Conservation (phyloP, 2,329 filamentous ascomycete genomes). For the Colletotrichum sublineola region DNA sequence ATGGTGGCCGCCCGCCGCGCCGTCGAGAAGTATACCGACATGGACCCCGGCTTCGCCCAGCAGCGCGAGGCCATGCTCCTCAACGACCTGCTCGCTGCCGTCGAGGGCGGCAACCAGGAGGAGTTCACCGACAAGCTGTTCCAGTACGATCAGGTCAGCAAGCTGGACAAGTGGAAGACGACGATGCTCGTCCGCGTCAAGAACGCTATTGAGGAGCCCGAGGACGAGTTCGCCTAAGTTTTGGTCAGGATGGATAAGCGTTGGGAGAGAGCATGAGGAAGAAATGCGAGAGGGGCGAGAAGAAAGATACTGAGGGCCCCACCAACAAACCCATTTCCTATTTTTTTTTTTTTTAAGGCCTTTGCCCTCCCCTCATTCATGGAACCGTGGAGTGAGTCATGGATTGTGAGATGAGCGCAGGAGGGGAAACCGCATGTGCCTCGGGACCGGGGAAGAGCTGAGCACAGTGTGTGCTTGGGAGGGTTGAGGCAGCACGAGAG, state of each 20-base stretch:
- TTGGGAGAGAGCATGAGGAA: not conserved
- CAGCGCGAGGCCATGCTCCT: slow-evolving; percentile 88
- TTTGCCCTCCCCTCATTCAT: not conserved
- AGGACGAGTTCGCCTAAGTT: slow-evolving; percentile 58
- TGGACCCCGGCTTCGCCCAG: slow-evolving; percentile 81
- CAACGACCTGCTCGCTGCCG: slow-evolving; percentile 78
- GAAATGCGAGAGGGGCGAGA: not conserved
- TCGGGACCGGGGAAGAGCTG: not conserved
- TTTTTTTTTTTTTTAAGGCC: not conserved
- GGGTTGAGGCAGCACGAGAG: not conserved
- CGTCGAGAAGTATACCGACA: slow-evolving; percentile 83
- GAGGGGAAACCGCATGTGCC: not conserved
- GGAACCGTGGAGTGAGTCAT: not conserved
- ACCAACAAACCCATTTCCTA: not conserved
- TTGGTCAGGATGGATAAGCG: not conserved
- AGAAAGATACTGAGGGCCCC: not conserved
- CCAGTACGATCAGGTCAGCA: slow-evolving; percentile 91
- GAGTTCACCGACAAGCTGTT: slow-evolving; percentile 87
- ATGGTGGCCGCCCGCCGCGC: slow-evolving; percentile 83
- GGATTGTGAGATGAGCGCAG: not conserved
- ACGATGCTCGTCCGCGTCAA: slow-evolving; percentile 86
- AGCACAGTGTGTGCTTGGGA: not conserved
- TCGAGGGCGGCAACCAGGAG: slow-evolving; percentile 85
- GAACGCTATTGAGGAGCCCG: slow-evolving; percentile 77
- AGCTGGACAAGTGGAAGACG: slow-evolving; percentile 98